phyloP scores from a whole-genome alignment of 2,329 filamentous ascomycete genomes.

The Zymoseptoria tritici region DNA sequence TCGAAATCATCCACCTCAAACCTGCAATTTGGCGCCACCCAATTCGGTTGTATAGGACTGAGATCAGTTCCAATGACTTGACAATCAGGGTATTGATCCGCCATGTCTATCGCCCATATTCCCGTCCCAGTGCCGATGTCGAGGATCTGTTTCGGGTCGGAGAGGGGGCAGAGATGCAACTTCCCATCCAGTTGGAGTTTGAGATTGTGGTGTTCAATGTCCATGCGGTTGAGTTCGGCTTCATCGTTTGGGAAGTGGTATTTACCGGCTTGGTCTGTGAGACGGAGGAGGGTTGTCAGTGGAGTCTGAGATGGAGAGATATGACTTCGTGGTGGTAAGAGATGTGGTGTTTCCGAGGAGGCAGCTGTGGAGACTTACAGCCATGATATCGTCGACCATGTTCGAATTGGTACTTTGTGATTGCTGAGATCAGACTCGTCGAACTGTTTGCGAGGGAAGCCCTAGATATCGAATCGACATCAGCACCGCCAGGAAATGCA shows the following conservation, averaged over 20 bases:
- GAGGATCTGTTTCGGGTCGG: constrained; percentile 36
- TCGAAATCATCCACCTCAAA: constrained; percentile 29
- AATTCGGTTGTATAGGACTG: constrained; percentile 24
- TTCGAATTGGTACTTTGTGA: constrained; percentile 17
- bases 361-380: not conserved
- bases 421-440: constrained; percentile 9
- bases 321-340: not conserved
- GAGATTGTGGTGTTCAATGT: constrained; percentile 29
- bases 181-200: constrained; percentile 21
- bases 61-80: constrained; percentile 33
- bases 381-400: constrained; percentile 25
- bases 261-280: constrained; percentile 19
- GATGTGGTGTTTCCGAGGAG: not conserved
- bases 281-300: not conserved
- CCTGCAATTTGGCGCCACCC: constrained; percentile 22
- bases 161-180: constrained; percentile 38
- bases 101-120: constrained; percentile 29
- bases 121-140: constrained; percentile 42
- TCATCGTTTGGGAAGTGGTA: constrained; percentile 31
- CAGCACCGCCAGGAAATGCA: not conserved
- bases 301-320: constrained; percentile 1
- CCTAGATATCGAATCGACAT: not conserved
- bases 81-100: constrained; percentile 26
- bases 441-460: constrained; percentile 16
- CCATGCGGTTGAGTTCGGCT: constrained; percentile 25